Base-by-base conservation (phyloP, 768 basidiomycete species). In the Amanita phalloides region DNA sequence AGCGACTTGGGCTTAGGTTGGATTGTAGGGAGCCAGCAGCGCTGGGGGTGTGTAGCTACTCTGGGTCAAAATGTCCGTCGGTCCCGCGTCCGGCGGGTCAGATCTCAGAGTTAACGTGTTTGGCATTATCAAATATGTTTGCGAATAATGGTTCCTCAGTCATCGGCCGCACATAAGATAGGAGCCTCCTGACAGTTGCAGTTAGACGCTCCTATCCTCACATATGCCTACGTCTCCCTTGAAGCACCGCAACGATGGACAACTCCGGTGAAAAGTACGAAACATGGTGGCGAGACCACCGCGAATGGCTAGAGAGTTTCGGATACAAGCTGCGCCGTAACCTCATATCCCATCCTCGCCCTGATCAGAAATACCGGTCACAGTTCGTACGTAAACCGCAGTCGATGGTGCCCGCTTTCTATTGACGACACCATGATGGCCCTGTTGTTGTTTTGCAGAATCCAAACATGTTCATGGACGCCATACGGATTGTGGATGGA, bases 271-370 rank as follows among this genome's bases (percentile, higher is more conserved):
- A 47, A 23, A 33, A 33, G 20, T 30, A 47, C 38, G 57, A 60
- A 48, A 32, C 47, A 13, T 63, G 56, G 51, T 62, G 62, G 60
- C 13, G 58, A 0, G 58, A 62, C 39, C 62, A 60, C 43, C 60
- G 64, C 25, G 21, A 51, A 17, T 68, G 61, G 63, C 55, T 68
- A 5, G 49, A 58, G 23, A 55, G 60, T 6, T 54, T 54, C 46
- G 65, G 69, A 4, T 70, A 70, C 53, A 55, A 45, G 10, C 62
- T 71, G n/a, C 66, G 63, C 1, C 59, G 61, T 0, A 59, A 68
- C 4, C 69, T 65, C 45, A 53, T 32, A 51, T 65, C 57, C 2
- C 58, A 57, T 10, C 65, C 66, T 64, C 53, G 54, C 10, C 60
- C 65, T 2, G 65, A 66, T 2, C 49, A 53, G 20, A 54, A 41